phyloP scores from a whole-genome alignment of 2,329 filamentous ascomycete species.

The Aspergillus fructus region DNA sequence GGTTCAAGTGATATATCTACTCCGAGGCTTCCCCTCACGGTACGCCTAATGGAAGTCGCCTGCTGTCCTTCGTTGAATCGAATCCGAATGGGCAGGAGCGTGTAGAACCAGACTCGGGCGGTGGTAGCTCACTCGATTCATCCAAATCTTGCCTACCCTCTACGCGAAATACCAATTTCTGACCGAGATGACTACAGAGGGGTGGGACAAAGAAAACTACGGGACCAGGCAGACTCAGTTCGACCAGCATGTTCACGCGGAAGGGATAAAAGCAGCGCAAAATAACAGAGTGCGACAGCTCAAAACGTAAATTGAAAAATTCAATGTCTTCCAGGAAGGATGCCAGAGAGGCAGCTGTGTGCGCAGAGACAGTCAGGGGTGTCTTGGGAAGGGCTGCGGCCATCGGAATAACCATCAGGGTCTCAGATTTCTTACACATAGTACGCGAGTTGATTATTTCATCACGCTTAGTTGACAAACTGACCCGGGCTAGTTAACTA shows the following conservation, averaged over 20 bases:
- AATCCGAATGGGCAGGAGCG: too few species aligned
- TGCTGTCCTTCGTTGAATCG: too few species aligned
- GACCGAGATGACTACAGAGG: neutral
- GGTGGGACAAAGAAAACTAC: neutral
- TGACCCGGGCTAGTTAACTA: neutral
- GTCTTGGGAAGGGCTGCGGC: neutral
- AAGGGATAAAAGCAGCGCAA: neutral
- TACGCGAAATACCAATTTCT: constrained; percentile 1
- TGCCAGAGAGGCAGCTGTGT: neutral
- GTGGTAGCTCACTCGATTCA: neutral
- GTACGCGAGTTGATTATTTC: neutral
- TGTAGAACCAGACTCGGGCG: neutral
- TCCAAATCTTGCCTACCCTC: neutral
- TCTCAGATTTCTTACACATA: constrained; percentile 1
- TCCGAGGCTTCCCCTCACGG: too few species aligned
- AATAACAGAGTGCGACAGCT: too few species aligned
- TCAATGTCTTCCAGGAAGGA: neutral
- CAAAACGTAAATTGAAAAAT: too few species aligned
- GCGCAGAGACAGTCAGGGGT: neutral
- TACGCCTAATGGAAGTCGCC: too few species aligned
- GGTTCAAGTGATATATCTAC: too few species aligned
- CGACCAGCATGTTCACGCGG: neutral
- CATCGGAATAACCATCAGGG: neutral
- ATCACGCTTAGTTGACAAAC: neutral
- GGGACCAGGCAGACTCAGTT: neutral